These are phyloP conservation scores for Cucurbita moschata DNA, from an alignment of 306 rosid genomes.

Conservation along the genomic window DNA sequence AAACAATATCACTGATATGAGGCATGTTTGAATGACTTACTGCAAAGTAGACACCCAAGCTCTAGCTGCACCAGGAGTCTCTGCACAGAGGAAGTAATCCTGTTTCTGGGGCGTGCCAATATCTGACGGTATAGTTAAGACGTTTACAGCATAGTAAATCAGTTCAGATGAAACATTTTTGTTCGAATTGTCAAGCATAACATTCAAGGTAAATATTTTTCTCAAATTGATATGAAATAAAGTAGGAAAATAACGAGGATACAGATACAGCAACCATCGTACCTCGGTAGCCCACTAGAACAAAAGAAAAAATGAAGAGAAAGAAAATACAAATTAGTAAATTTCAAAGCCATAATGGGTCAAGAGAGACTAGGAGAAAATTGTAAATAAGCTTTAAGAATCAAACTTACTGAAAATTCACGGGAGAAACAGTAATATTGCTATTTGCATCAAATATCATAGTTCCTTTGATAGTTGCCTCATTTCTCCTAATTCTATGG, in stretches of 20 bases:
- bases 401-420: slow-evolving; percentile 75
- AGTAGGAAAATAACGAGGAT: slow-evolving; percentile 33
- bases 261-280: slow-evolving; percentile 96
- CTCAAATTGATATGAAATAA: not conserved
- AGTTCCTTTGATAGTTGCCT: slow-evolving; percentile 68
- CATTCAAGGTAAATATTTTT: not conserved
- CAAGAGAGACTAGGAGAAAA: not conserved
- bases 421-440: slow-evolving; percentile 84
- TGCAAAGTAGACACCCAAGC: slow-evolving; percentile 96
- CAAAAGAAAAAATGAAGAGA: slow-evolving; percentile 4
- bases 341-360: not conserved
- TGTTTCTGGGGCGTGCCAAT: slow-evolving; percentile 94
- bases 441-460: slow-evolving; percentile 80
- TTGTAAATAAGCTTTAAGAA: not conserved
- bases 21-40: slow-evolving; percentile 36
- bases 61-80: slow-evolving; percentile 94
- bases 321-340: slow-evolving; percentile 13
- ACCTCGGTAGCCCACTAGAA: slow-evolving; percentile 75
- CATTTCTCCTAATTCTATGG: slow-evolving; percentile 76
- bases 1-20: not conserved
- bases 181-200: not conserved
- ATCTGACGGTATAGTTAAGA: slow-evolving; percentile 48
- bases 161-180: not conserved
- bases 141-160: not conserved
- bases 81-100: slow-evolving; percentile 96